phyloP scores from a whole-genome alignment of 1,284 basidiomycete species.

The Coniferiporia weirii region DNA sequence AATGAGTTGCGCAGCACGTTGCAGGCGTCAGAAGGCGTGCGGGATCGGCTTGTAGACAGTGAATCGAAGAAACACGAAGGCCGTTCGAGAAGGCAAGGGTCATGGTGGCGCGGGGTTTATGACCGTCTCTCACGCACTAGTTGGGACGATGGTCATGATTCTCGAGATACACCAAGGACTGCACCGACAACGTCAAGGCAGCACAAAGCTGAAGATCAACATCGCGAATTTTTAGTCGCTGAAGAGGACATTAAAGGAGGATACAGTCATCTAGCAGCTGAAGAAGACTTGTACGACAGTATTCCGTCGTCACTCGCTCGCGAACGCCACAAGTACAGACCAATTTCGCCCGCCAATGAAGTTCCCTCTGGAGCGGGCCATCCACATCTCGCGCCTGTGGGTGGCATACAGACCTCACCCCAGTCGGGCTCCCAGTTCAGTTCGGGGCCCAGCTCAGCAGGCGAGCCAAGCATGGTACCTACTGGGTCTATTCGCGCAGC shows the following conservation, averaged over 20 bases:
- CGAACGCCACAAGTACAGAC: neutral
- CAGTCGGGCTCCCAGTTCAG: too few relatives aligned
- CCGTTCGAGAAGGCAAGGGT: neutral
- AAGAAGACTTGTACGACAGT: neutral
- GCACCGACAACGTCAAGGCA: neutral
- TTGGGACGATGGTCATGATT: neutral
- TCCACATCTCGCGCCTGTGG: too few relatives aligned
- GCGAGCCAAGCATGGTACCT: too few relatives aligned
- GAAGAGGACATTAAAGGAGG: neutral
- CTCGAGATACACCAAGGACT: neutral
- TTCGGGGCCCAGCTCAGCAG: too few relatives aligned
- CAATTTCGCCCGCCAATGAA: too few relatives aligned
- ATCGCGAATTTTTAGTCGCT: neutral
- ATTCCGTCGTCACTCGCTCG: neutral
- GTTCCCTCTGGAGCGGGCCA: too few relatives aligned
- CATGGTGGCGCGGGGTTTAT: constrained; percentile 6
- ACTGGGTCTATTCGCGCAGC: too few relatives aligned
- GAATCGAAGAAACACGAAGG: neutral
- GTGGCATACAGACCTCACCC: too few relatives aligned
- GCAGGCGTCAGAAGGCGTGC: neutral
- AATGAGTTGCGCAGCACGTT: neutral
- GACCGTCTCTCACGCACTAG: constrained; percentile 5
- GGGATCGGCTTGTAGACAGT: neutral
- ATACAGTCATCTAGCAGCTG: neutral
- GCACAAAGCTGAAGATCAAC: neutral